Conservation (phyloP, 192 early-diverging fungal species). For the Mortierella antarctica region DNA sequence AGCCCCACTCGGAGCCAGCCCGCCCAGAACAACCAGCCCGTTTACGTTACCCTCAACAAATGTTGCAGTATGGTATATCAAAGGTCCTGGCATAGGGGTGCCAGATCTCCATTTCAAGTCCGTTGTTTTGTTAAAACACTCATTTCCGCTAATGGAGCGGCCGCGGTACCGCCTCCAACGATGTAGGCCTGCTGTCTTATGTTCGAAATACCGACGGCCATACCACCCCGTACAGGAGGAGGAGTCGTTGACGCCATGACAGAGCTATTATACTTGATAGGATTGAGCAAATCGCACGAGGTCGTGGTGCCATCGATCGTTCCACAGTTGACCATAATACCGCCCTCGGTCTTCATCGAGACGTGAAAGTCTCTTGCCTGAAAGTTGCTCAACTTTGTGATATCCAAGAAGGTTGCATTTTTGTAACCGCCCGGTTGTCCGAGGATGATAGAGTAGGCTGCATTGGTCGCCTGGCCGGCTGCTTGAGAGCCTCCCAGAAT, state of each 20-base stretch:
- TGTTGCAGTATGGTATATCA: slow-evolving; percentile 32
- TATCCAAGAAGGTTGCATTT: slow-evolving; percentile 9
- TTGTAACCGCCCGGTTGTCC: not conserved
- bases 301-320: not conserved
- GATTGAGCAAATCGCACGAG: slow-evolving; percentile 29
- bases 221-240: slow-evolving; percentile 4
- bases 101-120: slow-evolving; percentile 6
- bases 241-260: not conserved
- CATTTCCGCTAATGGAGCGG: not conserved
- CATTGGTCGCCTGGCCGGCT: not conserved
- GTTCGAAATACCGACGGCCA: slow-evolving; percentile 12
- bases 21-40: slow-evolving; percentile 24
- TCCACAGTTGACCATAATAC: slow-evolving; percentile 27
- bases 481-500: slow-evolving; percentile 27
- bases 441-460: slow-evolving; percentile 27
- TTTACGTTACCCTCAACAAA: slow-evolving; percentile 6
- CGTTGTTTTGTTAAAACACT: not conserved
- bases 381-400: slow-evolving; percentile 4
- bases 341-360: not conserved
- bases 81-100: not conserved
- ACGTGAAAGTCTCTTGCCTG: slow-evolving; percentile 9
- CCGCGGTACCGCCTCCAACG: slow-evolving; percentile 11
- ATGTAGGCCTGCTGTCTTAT: not conserved
- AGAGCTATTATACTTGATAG: slow-evolving; percentile 18
- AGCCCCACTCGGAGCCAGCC: not conserved